Evolutionary conservation across 2,329 filamentous ascomycete species (phyloP).

Genomic region (Plectosphaerella plurivora): DNA sequence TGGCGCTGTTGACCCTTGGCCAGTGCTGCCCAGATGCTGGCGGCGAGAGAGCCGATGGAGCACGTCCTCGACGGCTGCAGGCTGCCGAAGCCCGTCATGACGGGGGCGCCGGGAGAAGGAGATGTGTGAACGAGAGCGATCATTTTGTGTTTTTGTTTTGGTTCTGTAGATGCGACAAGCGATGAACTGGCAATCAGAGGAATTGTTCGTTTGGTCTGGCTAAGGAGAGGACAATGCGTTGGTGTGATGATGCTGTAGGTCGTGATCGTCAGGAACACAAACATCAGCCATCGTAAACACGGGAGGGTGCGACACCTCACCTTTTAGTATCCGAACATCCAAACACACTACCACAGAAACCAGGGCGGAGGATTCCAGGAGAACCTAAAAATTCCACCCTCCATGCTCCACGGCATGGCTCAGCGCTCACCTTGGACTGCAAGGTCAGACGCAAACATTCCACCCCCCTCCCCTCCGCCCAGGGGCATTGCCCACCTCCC

Average conservation of each 20-base stretch:
- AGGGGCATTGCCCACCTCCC: not conserved
- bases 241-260: too few species aligned
- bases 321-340: not conserved
- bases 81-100: not conserved
- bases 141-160: too few species aligned
- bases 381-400: not conserved
- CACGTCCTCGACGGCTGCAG: not conserved
- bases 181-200: too few species aligned
- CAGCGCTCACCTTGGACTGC: not conserved
- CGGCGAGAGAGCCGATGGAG: not conserved
- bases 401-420: not conserved
- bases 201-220: too few species aligned
- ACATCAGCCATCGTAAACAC: not conserved
- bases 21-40: not conserved
- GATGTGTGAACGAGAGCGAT: too few species aligned
- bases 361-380: too few species aligned
- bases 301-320: not conserved
- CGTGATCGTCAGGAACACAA: not conserved
- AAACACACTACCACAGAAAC: not conserved
- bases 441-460: not conserved
- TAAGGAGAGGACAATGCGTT: too few species aligned
- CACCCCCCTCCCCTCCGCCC: not conserved
- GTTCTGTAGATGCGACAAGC: too few species aligned
- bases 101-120: too few species aligned
- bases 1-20: not conserved